phyloP scores from a whole-genome alignment of 1,284 basidiomycete genomes.

The Peniophora sp. region DNA sequence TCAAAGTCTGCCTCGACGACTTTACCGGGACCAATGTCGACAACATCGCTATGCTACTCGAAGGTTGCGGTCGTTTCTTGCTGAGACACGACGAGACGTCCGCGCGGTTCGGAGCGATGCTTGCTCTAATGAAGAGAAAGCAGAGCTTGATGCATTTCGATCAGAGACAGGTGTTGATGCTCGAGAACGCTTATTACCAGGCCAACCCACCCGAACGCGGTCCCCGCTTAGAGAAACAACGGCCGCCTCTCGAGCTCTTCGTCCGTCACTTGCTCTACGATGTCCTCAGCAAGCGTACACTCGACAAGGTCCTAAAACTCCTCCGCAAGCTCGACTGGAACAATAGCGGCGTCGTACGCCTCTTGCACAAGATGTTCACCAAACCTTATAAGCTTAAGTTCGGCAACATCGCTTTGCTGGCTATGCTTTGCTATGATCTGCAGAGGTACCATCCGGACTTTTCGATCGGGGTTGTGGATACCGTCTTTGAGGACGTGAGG shows the following conservation, averaged over 20 bases:
- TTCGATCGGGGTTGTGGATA: constrained; percentile 83
- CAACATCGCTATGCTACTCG: constrained; percentile 85
- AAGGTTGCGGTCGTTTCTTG: constrained; percentile 92
- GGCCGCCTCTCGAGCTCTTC: constrained; percentile 87
- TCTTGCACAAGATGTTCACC: constrained; percentile 78
- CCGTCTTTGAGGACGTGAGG: constrained; percentile 89
- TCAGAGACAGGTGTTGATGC: constrained; percentile 78
- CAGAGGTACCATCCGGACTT: constrained; percentile 91
- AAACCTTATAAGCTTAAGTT: constrained; percentile 97
- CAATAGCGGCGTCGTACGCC: constrained; percentile 47
- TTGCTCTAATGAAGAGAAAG: constrained; percentile 93
- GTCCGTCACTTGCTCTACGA: constrained; percentile 91
- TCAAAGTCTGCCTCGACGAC: constrained; percentile 96
- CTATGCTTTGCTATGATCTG: constrained; percentile 90
- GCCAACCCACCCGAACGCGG: constrained; percentile 96
- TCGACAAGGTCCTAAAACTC: constrained; percentile 89
- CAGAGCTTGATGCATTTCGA: constrained; percentile 91
- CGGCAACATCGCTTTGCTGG: constrained; percentile 83
- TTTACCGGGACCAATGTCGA: constrained; percentile 91
- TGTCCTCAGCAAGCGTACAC: constrained; percentile 82
- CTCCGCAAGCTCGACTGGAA: constrained; percentile 95
- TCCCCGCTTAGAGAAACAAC: constrained; percentile 77
- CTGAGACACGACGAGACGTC: constrained; percentile 84
- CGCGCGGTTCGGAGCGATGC: constrained; percentile 78
- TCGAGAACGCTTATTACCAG: constrained; percentile 99